Conservation (phyloP, 306 rosid species). For the Malus domestica region DNA sequence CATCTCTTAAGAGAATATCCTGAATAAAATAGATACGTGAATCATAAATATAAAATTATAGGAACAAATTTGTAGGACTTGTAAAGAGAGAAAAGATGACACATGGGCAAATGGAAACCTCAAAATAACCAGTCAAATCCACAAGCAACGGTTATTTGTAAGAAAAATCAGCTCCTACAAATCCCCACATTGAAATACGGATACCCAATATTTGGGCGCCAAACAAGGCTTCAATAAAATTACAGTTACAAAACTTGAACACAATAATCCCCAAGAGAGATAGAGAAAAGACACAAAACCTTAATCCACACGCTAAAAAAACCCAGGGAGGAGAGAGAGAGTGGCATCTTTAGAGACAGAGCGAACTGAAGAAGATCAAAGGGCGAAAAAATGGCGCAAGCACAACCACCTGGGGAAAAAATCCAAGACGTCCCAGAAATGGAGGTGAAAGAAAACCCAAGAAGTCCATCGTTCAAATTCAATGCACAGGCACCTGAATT, state of each 20-base stretch:
- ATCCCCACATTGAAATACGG: conserved; percentile 15
- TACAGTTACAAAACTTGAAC: conserved; percentile 30
- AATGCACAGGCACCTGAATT: conserved; percentile 94
- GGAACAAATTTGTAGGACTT: neutral
- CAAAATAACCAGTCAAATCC: conserved; percentile 22
- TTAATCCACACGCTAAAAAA: neutral
- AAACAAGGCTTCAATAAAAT: conserved; percentile 39
- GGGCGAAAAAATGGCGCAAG: conserved; percentile 41
- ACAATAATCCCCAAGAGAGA: neutral
- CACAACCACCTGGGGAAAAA: conserved; percentile 35
- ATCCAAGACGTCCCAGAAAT: conserved; percentile 22
- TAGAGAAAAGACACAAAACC: neutral
- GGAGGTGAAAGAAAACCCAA: conserved; percentile 22
- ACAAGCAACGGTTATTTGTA: conserved; percentile 20
- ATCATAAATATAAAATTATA: neutral
- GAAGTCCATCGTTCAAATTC: conserved; percentile 47
- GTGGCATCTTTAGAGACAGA: neutral
- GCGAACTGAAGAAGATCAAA: neutral
- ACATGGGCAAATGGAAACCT: conserved; percentile 25
- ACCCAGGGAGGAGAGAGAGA: neutral
- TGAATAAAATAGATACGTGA: neutral
- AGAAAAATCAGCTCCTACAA: conserved; percentile 13
- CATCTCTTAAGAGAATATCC: neutral
- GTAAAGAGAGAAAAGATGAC: neutral
- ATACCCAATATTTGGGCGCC: conserved; percentile 35